Conservation (phyloP, 257 asterid genomes). For the Fraxinus americana region DNA sequence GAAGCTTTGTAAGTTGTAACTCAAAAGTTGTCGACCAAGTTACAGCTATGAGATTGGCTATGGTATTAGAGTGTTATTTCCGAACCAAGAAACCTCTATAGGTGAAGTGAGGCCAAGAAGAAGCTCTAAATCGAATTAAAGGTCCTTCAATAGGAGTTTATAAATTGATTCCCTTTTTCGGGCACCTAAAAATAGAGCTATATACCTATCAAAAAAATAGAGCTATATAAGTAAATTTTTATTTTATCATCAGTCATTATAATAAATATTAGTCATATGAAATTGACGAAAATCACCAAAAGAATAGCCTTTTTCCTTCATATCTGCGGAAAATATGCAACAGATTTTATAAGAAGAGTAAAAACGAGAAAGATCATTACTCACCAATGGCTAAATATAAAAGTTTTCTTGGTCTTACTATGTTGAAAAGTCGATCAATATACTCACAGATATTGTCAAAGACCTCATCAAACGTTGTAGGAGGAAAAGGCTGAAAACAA, state of each 20-base stretch:
- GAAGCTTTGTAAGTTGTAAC: background rate
- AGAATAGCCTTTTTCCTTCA: background rate
- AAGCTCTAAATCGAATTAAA: too few species aligned
- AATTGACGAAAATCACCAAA: background rate
- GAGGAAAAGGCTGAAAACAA: slow-evolving; percentile 36
- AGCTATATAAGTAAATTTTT: too few species aligned
- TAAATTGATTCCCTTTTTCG: too few species aligned
- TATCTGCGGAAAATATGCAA: background rate
- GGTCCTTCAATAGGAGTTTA: too few species aligned
- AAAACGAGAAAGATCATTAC: background rate
- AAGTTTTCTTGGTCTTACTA: slow-evolving; percentile 58
- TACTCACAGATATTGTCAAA: slow-evolving; percentile 41
- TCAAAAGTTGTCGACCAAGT: background rate
- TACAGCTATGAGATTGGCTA: background rate
- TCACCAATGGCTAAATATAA: slow-evolving; percentile 54
- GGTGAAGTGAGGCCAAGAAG: too few species aligned
- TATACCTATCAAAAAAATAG: too few species aligned
- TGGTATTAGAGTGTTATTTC: background rate
- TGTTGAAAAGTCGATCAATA: slow-evolving; percentile 50
- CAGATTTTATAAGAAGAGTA: background rate
- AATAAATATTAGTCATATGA: background rate
- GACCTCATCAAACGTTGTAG: slow-evolving; percentile 59
- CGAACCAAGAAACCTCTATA: background rate
- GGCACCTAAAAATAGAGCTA: too few species aligned
- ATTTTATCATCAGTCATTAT: too few species aligned